phyloP scores from a whole-genome alignment of 139 green algal species.

The Volvox reticuliferus region DNA sequence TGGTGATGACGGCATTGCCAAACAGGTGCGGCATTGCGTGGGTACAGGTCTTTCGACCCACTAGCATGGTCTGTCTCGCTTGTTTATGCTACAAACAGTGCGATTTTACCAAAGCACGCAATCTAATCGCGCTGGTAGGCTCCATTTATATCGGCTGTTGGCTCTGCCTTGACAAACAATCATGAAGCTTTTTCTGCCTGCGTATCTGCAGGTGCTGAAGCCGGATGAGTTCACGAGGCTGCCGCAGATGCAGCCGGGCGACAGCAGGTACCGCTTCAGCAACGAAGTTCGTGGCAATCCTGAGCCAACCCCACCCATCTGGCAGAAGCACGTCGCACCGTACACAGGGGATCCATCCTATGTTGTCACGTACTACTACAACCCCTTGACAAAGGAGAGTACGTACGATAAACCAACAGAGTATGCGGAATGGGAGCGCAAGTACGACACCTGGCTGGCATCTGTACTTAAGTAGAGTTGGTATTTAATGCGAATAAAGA shows the following conservation, averaged over 20 bases:
- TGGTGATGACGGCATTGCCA: conserved; percentile 36
- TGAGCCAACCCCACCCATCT: conserved; percentile 35
- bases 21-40: conserved; percentile 21
- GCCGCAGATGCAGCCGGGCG: conserved; percentile 53
- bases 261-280: conserved; percentile 45
- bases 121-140: too few species aligned
- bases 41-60: too few species aligned
- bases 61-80: too few species aligned
- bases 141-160: too few species aligned
- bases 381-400: conserved; percentile 49
- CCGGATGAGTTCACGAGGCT: conserved; percentile 35
- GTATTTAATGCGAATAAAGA: too few species aligned
- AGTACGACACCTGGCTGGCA: conserved; percentile 39
- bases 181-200: too few species aligned
- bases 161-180: too few species aligned
- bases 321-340: conserved; percentile 51
- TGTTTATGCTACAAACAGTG: too few species aligned
- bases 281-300: conserved; percentile 47
- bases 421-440: conserved; percentile 55
- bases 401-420: conserved; percentile 64
- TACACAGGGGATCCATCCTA: conserved; percentile 48
- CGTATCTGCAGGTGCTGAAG: conserved; percentile 17
- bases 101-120: too few species aligned
- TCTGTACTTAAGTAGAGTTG: conserved; percentile 15
- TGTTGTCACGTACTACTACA: conserved; percentile 63